phyloP scores from a whole-genome alignment of 2,329 filamentous ascomycete genomes.

The Ascochyta lentis region DNA sequence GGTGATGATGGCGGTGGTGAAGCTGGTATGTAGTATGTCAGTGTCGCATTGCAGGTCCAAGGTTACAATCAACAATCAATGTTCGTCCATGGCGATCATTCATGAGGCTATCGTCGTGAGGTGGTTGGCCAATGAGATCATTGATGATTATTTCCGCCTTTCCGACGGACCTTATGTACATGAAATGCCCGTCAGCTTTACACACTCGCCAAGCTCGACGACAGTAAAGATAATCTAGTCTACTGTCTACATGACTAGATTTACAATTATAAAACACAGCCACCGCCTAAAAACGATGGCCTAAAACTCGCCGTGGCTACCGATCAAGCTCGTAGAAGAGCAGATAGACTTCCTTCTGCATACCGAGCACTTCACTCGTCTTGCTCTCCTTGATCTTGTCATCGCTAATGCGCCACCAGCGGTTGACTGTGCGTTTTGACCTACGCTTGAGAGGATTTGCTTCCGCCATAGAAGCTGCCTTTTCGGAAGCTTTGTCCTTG shows the following conservation, averaged over 20 bases:
- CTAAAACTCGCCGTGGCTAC: neutral
- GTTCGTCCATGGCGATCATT: neutral
- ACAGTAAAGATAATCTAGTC: constrained; percentile 9
- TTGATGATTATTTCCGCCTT: constrained; percentile 28
- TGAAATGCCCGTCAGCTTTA: neutral
- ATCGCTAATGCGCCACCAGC: constrained; percentile 98
- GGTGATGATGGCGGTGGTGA: neutral
- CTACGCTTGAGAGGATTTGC: constrained; percentile 58
- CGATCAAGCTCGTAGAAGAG: constrained; percentile 89
- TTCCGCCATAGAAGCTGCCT: constrained; percentile 54
- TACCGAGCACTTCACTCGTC: constrained; percentile 85
- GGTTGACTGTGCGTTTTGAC: constrained; percentile 67
- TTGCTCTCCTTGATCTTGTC: constrained; percentile 96
- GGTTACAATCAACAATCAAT: neutral
- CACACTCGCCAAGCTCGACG: neutral
- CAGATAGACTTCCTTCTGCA: constrained; percentile 96
- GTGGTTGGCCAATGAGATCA: constrained; percentile 26
- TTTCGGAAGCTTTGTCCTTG: constrained; percentile 41
- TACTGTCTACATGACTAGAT: constrained; percentile 1
- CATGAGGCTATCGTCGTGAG: constrained; percentile 20
- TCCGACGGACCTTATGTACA: neutral
- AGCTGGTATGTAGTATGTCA: neutral
- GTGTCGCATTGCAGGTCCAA: constrained; percentile 33
- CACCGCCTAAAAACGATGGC: neutral
- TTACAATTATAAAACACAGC: neutral